Evolutionary conservation across 768 basidiomycete species (phyloP).

Genomic region (Naganishia onofrii): DNA sequence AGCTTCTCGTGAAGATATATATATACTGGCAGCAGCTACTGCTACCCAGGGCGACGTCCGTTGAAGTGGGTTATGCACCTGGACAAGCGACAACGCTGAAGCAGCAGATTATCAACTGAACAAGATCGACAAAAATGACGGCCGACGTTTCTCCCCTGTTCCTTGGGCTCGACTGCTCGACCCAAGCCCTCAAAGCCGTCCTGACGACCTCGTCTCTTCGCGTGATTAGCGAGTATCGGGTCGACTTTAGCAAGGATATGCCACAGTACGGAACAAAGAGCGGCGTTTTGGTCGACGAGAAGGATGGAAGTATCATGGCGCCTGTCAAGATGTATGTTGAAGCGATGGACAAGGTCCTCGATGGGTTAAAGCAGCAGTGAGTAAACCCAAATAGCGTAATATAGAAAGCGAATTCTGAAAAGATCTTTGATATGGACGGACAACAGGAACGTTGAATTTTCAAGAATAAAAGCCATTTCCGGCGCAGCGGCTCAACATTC

Average conservation of each 20-base stretch:
- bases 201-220: conserved; percentile 61
- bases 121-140: neutral
- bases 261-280: conserved; percentile 55
- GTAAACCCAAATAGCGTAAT: conserved; percentile 41
- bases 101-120: neutral
- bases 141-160: conserved; percentile 53
- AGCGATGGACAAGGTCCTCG: conserved; percentile 73
- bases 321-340: conserved; percentile 83
- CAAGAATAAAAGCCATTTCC: conserved; percentile 64
- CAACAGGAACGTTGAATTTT: conserved; percentile 59
- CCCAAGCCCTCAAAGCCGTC: conserved; percentile 68
- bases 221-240: conserved; percentile 66
- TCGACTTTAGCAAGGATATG: conserved; percentile 78
- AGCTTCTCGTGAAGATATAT: neutral
- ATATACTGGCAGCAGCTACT: neutral
- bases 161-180: conserved; percentile 81
- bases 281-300: conserved; percentile 55
- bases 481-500: conserved; percentile 71
- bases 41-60: neutral
- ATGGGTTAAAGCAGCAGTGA: conserved; percentile 47
- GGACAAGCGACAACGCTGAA: too few relatives aligned
- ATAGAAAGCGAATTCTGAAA: conserved; percentile 27
- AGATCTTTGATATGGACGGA: neutral
- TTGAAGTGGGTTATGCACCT: neutral
- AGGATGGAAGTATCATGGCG: conserved; percentile 69